phyloP scores from a whole-genome alignment of 768 basidiomycete genomes.

The Naganishia vishniacii region DNA sequence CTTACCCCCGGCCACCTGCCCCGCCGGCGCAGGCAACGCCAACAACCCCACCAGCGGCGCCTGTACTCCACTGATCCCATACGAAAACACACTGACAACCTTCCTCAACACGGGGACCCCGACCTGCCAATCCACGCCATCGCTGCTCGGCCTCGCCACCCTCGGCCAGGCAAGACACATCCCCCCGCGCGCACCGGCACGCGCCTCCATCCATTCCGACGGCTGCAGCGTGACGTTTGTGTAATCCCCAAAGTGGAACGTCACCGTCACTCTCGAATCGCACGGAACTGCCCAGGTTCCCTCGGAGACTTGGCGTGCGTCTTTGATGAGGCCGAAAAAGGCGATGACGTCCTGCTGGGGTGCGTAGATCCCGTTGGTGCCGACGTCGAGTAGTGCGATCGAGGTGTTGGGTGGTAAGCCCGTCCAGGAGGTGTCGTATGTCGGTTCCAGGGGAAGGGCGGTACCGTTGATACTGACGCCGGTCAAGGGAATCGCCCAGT shows the following conservation, averaged over 20 bases:
- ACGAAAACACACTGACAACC: slow-evolving; percentile 42
- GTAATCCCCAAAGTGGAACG: slow-evolving; percentile 40
- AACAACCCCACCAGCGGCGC: slow-evolving; percentile 44
- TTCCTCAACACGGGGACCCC: slow-evolving; percentile 44
- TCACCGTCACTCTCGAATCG: slow-evolving; percentile 39
- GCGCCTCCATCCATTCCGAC: slow-evolving; percentile 44
- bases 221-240: slow-evolving; percentile 40
- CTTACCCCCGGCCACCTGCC: not conserved
- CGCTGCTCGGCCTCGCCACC: slow-evolving; percentile 34
- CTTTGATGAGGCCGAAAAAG: slow-evolving; percentile 36
- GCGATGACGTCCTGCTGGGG: slow-evolving; percentile 41
- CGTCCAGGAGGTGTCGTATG: slow-evolving; percentile 32
- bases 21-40: slow-evolving; percentile 28
- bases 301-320: slow-evolving; percentile 38
- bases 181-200: slow-evolving; percentile 28
- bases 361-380: slow-evolving; percentile 43
- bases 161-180: slow-evolving; percentile 47
- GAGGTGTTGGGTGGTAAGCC: slow-evolving; percentile 29
- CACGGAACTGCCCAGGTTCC: slow-evolving; percentile 45
- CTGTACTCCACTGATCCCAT: slow-evolving; percentile 41
- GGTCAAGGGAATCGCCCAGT: slow-evolving; percentile 38
- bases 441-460: slow-evolving; percentile 31
- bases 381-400: slow-evolving; percentile 42
- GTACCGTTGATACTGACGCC: slow-evolving; percentile 43
- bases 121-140: slow-evolving; percentile 46